phyloP scores from a whole-genome alignment of 768 basidiomycete genomes.

The Postia placenta region DNA sequence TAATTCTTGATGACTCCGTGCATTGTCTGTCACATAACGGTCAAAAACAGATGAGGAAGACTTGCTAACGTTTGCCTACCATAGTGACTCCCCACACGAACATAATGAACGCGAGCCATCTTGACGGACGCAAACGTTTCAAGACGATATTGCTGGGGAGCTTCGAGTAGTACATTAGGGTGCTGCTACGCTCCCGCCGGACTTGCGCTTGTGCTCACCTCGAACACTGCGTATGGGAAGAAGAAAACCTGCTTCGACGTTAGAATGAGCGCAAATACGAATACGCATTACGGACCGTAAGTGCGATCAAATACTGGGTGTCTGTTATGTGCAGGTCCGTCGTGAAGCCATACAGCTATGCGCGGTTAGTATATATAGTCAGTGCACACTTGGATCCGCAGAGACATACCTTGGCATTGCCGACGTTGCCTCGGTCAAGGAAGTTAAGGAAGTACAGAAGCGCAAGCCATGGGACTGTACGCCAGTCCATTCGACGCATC shows the following conservation, averaged over 20 bases:
- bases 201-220: conserved; percentile 37
- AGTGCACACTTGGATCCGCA: no score
- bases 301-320: conserved; percentile 58
- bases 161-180: conserved; percentile 13
- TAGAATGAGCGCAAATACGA: neutral
- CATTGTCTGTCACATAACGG: conserved; percentile 45
- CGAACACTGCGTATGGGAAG: conserved; percentile 65
- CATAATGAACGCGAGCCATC: conserved; percentile 50
- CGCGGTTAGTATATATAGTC: neutral
- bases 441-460: conserved; percentile 73
- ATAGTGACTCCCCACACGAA: conserved; percentile 36
- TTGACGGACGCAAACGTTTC: conserved; percentile 53
- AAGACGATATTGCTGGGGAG: conserved; percentile 59
- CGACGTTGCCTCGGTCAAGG: conserved; percentile 56
- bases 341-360: conserved; percentile 56
- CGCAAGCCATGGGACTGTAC: conserved; percentile 71
- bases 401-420: conserved; percentile 73
- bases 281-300: conserved; percentile 30
- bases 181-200: neutral
- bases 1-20: conserved; percentile 60
- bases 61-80: conserved; percentile 21
- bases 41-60: no score
- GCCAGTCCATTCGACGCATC: conserved; percentile 53
- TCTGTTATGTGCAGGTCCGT: conserved; percentile 52
- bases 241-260: conserved; percentile 40